phyloP scores from a whole-genome alignment of 768 basidiomycete species.

The Candolleomyces efflorescens region DNA sequence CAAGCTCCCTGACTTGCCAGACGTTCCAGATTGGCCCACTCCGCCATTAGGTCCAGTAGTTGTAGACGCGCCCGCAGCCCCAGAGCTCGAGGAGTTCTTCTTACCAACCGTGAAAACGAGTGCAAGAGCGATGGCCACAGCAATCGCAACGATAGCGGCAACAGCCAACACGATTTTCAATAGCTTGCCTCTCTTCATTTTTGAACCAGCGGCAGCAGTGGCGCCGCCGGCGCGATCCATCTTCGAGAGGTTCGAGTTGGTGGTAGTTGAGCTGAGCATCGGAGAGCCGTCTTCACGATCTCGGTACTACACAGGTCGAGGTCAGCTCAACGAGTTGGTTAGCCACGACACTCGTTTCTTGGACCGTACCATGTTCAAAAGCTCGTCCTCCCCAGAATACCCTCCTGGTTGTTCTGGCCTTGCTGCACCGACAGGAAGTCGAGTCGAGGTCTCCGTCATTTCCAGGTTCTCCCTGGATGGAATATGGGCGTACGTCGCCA shows the following conservation, averaged over 20 bases:
- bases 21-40: constrained; percentile 20
- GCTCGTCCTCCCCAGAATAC: constrained; percentile 16
- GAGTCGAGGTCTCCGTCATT: not conserved
- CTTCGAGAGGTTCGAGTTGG: not conserved
- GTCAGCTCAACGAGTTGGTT: not conserved
- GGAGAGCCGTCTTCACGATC: not conserved
- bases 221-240: not conserved
- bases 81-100: constrained; percentile 9
- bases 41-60: constrained; percentile 6
- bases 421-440: not conserved
- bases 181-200: constrained; percentile 15
- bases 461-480: not conserved
- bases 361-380: constrained; percentile 15
- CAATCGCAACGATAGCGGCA: constrained; percentile 32
- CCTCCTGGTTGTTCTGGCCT: constrained; percentile 13
- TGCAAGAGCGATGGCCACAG: constrained; percentile 42
- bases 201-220: constrained; percentile 4
- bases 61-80: constrained; percentile 1
- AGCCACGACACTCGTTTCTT: not conserved
- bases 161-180: constrained; percentile 23
- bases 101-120: constrained; percentile 21
- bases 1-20: constrained; percentile 63
- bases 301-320: not conserved
- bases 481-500: not conserved
- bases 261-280: not conserved